Percentiles rank a stretch among this genome's conserved stretches.
Evolutionary conservation across 257 asterid species (phyloP).

Genomic region (Paulownia fortunei): DNA sequence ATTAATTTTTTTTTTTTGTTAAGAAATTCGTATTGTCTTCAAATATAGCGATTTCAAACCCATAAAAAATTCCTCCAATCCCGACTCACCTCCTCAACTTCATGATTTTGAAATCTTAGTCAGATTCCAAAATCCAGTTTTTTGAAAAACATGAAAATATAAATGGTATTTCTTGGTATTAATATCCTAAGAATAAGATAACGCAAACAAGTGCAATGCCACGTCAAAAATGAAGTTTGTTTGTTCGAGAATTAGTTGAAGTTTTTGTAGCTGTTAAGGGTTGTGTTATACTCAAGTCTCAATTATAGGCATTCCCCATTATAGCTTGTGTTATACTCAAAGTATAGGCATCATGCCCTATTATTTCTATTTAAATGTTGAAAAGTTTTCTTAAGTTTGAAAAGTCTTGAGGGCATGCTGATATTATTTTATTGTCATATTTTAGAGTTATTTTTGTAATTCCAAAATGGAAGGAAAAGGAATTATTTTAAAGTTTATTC

Average conservation of each 20-base stretch:
- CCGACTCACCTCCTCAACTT: neutral
- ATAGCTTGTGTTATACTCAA: conserved; percentile 8
- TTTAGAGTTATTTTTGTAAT: neutral
- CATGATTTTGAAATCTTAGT: neutral
- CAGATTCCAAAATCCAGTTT: neutral
- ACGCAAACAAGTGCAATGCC: neutral
- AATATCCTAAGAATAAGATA: too few relatives aligned
- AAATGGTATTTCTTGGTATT: too few relatives aligned
- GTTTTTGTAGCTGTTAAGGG: too few relatives aligned
- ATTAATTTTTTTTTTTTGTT: neutral
- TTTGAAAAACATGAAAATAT: too few relatives aligned
- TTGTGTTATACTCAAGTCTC: neutral
- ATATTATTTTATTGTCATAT: neutral
- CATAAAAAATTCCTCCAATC: neutral
- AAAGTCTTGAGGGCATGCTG: neutral
- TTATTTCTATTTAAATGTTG: neutral
- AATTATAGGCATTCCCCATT: conserved; percentile 8
- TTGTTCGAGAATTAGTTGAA: neutral
- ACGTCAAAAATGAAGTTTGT: neutral
- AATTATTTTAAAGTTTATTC: neutral
- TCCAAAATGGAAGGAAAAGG: conserved; percentile 23
- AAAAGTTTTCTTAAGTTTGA: neutral
- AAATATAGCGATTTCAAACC: neutral
- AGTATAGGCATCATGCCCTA: neutral
- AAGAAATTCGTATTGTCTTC: neutral